Percentiles rank a stretch among this genome's conserved stretches.
phyloP scores from a whole-genome alignment of 2,329 filamentous ascomycete species.

The Talaromyces marneffei region DNA sequence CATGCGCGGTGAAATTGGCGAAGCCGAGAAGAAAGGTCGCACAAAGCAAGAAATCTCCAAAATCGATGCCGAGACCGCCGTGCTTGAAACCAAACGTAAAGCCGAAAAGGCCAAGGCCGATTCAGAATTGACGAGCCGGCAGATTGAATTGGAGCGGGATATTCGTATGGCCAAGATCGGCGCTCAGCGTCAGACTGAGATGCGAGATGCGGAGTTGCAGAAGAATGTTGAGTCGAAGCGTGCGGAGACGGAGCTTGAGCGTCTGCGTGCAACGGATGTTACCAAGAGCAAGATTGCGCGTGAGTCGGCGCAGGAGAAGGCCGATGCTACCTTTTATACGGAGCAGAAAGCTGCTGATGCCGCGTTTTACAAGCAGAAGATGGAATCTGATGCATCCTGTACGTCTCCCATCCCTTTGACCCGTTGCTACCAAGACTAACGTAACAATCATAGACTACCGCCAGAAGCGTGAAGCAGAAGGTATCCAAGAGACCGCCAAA shows the following conservation, averaged over 20 bases:
- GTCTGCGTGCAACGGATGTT: slow-evolving; percentile 69
- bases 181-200: slow-evolving; percentile 66
- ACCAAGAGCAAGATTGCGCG: slow-evolving; percentile 61
- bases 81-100: slow-evolving; percentile 77
- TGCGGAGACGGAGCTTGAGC: slow-evolving; percentile 73
- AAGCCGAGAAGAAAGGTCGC: slow-evolving; percentile 70
- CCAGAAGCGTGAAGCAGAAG: slow-evolving; percentile 69
- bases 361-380: slow-evolving; percentile 33
- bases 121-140: slow-evolving; percentile 65
- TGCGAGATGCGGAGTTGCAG: slow-evolving; percentile 73
- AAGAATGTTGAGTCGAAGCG: slow-evolving; percentile 70
- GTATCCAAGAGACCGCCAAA: slow-evolving; percentile 68
- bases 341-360: slow-evolving; percentile 52
- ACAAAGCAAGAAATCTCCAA: slow-evolving; percentile 83
- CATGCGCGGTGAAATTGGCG: slow-evolving; percentile 57
- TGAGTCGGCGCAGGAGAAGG: slow-evolving; percentile 40
- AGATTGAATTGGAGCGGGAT: slow-evolving; percentile 66
- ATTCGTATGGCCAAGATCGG: slow-evolving; percentile 71
- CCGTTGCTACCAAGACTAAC: no score
- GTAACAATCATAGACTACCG: slow-evolving; percentile 31
- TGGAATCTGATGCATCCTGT: slow-evolving; percentile 37
- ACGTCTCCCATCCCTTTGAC: slow-evolving; percentile 8
- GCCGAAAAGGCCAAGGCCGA: slow-evolving; percentile 75
- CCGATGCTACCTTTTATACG: slow-evolving; percentile 47
- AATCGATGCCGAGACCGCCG: slow-evolving; percentile 79